Evolutionary conservation across 2,329 filamentous ascomycete genomes (phyloP).

Genomic region (Chalara sp.): DNA sequence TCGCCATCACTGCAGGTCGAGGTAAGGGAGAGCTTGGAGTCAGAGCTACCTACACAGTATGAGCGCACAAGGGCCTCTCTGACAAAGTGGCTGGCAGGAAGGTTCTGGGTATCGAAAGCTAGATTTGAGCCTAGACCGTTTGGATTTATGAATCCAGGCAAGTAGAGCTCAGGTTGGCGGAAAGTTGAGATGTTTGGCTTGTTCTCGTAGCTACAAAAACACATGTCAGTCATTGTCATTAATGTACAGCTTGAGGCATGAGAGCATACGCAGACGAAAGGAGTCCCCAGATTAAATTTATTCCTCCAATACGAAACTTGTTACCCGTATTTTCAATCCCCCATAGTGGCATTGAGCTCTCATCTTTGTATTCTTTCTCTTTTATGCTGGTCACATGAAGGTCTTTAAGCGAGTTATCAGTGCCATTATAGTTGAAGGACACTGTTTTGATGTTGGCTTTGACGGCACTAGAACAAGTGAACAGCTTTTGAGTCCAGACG

Average conservation of each 20-base stretch:
- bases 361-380: slow-evolving; percentile 25
- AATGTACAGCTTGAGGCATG: too few relatives aligned
- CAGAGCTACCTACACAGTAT: slow-evolving; percentile 1
- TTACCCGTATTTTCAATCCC: slow-evolving; percentile 30
- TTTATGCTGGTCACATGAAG: slow-evolving; percentile 29
- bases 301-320: slow-evolving; percentile 13
- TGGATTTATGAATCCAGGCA: slow-evolving; percentile 9
- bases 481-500: slow-evolving; percentile 36
- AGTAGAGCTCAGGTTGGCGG: slow-evolving; percentile 13
- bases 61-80: slow-evolving; percentile 2
- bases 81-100: slow-evolving; percentile 30
- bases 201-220: slow-evolving; percentile 12
- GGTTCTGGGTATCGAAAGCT: slow-evolving; percentile 18
- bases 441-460: slow-evolving; percentile 40
- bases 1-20: neutral
- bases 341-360: slow-evolving; percentile 26
- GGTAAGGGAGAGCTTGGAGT: neutral
- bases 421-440: slow-evolving; percentile 36
- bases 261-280: slow-evolving; percentile 20
- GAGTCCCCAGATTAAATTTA: slow-evolving; percentile 34
- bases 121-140: neutral
- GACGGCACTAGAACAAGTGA: slow-evolving; percentile 35
- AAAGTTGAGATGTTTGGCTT: slow-evolving; percentile 28
- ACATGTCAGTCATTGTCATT: too few relatives aligned
- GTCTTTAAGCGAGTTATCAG: slow-evolving; percentile 26